Evolutionary conservation across 306 rosid genomes (phyloP).

Genomic region (Luffa acutangula): DNA sequence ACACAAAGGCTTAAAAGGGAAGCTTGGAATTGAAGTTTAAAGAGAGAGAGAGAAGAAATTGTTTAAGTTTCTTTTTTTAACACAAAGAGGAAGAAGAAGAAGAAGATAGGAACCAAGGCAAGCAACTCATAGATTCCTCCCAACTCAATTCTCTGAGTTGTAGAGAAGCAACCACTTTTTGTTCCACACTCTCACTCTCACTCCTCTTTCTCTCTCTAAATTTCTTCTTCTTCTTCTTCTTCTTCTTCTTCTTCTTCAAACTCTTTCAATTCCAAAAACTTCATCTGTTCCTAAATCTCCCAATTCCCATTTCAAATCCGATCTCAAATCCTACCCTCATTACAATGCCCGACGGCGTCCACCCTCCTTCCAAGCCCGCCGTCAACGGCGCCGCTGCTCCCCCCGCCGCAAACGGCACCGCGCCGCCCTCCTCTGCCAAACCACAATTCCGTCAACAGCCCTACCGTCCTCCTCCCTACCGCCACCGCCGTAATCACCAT

Average conservation of each 20-base stretch:
- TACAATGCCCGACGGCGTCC: background rate
- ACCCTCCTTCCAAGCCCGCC: background rate
- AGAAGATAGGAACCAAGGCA: background rate
- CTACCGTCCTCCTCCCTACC: slow-evolving; percentile 53
- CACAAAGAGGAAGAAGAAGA: background rate
- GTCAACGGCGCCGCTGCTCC: slow-evolving; percentile 2
- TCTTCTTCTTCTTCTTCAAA: background rate
- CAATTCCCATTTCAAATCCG: background rate
- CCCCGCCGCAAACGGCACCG: slow-evolving; percentile 20
- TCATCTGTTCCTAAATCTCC: background rate
- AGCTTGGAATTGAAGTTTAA: background rate
- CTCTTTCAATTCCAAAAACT: background rate
- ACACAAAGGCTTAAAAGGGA: background rate
- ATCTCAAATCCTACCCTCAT: background rate
- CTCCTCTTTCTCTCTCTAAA: slow-evolving; percentile 13
- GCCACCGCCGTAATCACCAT: slow-evolving; percentile 34
- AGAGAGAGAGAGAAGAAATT: background rate
- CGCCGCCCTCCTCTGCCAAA: slow-evolving; percentile 11
- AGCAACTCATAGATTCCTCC: background rate
- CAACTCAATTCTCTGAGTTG: background rate
- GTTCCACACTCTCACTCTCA: slow-evolving; percentile 8
- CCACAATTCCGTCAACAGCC: slow-evolving; percentile 43
- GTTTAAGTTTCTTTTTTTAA: background rate
- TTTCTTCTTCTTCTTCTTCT: slow-evolving; percentile 4
- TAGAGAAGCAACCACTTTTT: slow-evolving; percentile 23